Evolutionary conservation across 768 basidiomycete species (phyloP), one percentile per base, ranked within the genome.

Genomic region (Pulveroboletus sp.): DNA sequence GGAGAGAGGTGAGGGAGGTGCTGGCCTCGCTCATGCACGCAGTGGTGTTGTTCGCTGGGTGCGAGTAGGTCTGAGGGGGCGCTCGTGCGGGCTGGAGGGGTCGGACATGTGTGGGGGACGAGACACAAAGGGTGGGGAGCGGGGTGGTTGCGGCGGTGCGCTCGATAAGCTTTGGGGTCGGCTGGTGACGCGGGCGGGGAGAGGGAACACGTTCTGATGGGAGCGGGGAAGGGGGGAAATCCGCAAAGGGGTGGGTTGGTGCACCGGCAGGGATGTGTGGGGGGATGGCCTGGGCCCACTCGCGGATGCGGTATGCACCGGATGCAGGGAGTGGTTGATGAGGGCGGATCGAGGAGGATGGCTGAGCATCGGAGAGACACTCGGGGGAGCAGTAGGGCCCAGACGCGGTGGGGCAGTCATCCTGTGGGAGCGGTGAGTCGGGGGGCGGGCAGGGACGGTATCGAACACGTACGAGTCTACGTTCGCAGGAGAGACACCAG

Each of bases 401-500:
- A 1, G 62, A 51, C 4, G 65, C 63, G 24, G 78, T 60, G 41
- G 53, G 49, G 40, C 46, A 46, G 46, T 47, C 50, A n/a, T 61
- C 54, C 58, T 65, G 63, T 50, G 55, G 30, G n/a, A 32, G 2
- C 1, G 0, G 37, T 48, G 17, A 48, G 49, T 32, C 5, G 22
- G 26, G 29, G 37, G 27, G 20, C 52, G 32, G 29, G 31, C 16
- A 37, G 6, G 53, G n/a, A 32, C 27, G 29, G 32, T 39, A 47
- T 42, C 40, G 12, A 22, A 20, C 0, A 78, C 80, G 31, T 64
- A 80, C 85, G 54, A 83, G 67, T 56, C 75, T 77, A 55, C 76
- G 74, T 56, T 76, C 73, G 73, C 86, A 89, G 47, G 74, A 72
- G 56, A 87, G 72, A 64, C 86, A 89, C 82, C 82, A 85, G 71